Evolutionary conservation across 2,329 filamentous ascomycete species (phyloP).

Genomic region (Arthroderma sp.): DNA sequence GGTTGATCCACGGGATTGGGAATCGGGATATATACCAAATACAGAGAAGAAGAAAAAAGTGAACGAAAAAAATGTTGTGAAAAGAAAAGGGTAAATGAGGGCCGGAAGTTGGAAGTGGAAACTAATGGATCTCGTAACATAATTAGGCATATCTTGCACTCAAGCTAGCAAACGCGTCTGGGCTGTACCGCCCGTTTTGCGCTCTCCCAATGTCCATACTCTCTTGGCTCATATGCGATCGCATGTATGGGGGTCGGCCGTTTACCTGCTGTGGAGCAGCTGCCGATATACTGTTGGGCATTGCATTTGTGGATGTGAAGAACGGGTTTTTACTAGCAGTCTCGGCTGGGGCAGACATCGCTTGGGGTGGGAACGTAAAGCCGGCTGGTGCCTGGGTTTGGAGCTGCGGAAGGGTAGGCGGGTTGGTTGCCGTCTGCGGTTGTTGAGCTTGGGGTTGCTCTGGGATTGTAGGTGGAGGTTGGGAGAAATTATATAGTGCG

Average conservation of each 20-base stretch:
- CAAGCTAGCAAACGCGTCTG: slow-evolving; percentile 38
- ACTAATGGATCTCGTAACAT: neutral
- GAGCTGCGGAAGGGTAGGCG: slow-evolving; percentile 12
- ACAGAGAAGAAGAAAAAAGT: neutral
- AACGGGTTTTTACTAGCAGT: slow-evolving; percentile 18
- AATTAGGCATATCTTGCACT: slow-evolving; percentile 31
- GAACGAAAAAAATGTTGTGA: slow-evolving; percentile 1
- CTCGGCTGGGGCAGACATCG: slow-evolving; percentile 1
- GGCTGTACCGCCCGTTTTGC: slow-evolving; percentile 36
- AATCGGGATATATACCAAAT: neutral
- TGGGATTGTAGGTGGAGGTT: slow-evolving; percentile 22
- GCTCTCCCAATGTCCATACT: slow-evolving; percentile 36
- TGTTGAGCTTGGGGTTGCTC: slow-evolving; percentile 20
- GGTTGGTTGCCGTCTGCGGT: slow-evolving; percentile 14
- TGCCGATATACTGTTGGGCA: slow-evolving; percentile 9
- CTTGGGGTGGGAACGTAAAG: slow-evolving; percentile 1
- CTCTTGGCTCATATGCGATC: slow-evolving; percentile 34
- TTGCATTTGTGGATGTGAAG: slow-evolving; percentile 11
- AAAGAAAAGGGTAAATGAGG: neutral
- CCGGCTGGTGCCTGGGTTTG: slow-evolving; percentile 16
- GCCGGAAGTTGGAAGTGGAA: neutral
- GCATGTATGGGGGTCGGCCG: neutral
- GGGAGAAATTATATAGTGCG: slow-evolving; percentile 33
- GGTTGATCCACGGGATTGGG: too few relatives aligned
- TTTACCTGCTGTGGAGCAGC: neutral